Conservation (phyloP, 495 filamentous ascomycete species). For the Xylona heveae region DNA sequence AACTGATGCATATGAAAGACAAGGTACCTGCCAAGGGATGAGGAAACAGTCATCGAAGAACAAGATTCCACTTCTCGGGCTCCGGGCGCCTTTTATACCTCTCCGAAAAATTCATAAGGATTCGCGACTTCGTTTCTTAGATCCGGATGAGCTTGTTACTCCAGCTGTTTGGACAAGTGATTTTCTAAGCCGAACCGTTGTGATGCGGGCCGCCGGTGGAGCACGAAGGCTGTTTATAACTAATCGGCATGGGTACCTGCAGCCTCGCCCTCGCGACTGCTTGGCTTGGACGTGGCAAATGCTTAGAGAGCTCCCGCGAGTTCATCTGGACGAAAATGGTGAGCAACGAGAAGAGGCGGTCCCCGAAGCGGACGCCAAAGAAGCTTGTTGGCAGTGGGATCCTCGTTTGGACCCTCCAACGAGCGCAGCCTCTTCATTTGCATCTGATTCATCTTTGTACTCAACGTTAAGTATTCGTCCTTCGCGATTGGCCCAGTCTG, state of each 20-base stretch:
- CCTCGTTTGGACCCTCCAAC: conserved; percentile 28
- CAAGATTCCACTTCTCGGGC: conserved; percentile 9
- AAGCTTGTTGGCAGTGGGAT: conserved; percentile 30
- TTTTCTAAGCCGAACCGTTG: conserved; percentile 37
- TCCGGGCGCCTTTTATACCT: conserved; percentile 37
- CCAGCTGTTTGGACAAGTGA: conserved; percentile 42
- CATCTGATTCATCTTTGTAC: conserved; percentile 4
- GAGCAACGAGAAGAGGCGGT: conserved; percentile 16
- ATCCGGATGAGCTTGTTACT: conserved; percentile 40
- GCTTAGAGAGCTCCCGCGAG: conserved; percentile 32
- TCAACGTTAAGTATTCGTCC: too few relatives aligned
- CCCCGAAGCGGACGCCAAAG: conserved; percentile 34
- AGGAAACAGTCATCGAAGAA: conserved; percentile 4
- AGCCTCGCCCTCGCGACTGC: conserved; percentile 19
- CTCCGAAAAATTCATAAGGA: conserved; percentile 51
- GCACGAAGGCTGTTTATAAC: conserved; percentile 43
- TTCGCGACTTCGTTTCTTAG: conserved; percentile 40
- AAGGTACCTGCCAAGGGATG: conserved; percentile 1
- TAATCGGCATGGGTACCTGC: conserved; percentile 40
- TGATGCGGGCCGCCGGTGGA: conserved; percentile 34
- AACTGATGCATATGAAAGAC: too few relatives aligned
- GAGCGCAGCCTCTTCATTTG: conserved; percentile 18
- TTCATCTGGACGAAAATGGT: conserved; percentile 20
- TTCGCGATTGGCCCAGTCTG: too few relatives aligned
- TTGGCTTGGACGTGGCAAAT: conserved; percentile 39